Percentiles rank a stretch among this genome's conserved stretches.
Evolutionary conservation across 495 filamentous ascomycete genomes (phyloP).

Genomic region (Xylaria longipes): DNA sequence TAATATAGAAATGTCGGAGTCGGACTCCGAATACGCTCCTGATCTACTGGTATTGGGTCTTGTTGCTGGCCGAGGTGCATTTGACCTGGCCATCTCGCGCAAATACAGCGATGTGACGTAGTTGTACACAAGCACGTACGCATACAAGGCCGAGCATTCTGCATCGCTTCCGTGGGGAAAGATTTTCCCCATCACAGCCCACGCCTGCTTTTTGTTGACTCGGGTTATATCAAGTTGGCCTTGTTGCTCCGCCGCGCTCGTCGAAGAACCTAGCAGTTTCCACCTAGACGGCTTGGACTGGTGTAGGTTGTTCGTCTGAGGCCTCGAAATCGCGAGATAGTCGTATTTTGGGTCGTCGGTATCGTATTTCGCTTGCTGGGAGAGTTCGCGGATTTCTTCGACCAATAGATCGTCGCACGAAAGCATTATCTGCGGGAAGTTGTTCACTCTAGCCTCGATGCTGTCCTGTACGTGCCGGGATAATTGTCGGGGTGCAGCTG

Average conservation of each 20-base stretch:
- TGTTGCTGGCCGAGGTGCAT: slow-evolving; percentile 25
- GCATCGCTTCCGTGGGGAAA: slow-evolving; percentile 63
- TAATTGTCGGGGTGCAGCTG: slow-evolving; percentile 7
- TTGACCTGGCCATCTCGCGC: slow-evolving; percentile 31
- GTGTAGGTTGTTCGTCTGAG: slow-evolving; percentile 24
- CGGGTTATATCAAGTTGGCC: slow-evolving; percentile 4
- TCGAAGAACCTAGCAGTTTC: slow-evolving; percentile 33
- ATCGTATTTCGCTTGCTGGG: slow-evolving; percentile 47
- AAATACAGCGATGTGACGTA: slow-evolving; percentile 58
- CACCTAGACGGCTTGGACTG: slow-evolving; percentile 34
- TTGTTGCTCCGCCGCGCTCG: slow-evolving; percentile 22
- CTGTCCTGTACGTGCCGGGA: slow-evolving; percentile 35
- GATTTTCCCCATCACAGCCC: slow-evolving; percentile 61
- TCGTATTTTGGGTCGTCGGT: slow-evolving; percentile 29
- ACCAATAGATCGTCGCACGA: slow-evolving; percentile 51
- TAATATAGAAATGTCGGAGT: background rate
- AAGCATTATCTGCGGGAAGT: slow-evolving; percentile 53
- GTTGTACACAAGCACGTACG: slow-evolving; percentile 67
- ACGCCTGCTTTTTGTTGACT: slow-evolving; percentile 34
- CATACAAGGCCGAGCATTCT: slow-evolving; percentile 67
- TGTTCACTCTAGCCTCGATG: slow-evolving; percentile 33
- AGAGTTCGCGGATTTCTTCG: slow-evolving; percentile 54
- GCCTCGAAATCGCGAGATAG: slow-evolving; percentile 17
- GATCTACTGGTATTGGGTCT: slow-evolving; percentile 10
- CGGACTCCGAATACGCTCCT: slow-evolving; percentile 3